These are phyloP conservation scores for Pigoraptor vietnamica DNA, from an alignment of 78 protist genomes.

Conservation along the genomic window DNA sequence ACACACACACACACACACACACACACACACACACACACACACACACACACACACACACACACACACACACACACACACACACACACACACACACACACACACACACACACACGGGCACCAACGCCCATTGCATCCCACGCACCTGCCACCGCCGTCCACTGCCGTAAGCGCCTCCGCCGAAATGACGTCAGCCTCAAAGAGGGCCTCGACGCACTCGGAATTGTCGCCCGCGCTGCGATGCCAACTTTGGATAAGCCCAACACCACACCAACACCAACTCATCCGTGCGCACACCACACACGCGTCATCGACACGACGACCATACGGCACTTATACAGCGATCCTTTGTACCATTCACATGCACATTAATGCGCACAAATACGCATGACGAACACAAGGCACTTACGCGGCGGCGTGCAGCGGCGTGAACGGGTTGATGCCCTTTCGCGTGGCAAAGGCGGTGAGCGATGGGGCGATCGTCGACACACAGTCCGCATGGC, in stretches of 20 bases:
- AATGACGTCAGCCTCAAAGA: neutral
- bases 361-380: neutral
- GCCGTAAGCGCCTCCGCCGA: neutral
- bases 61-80: too few relatives aligned
- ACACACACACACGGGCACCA: too few relatives aligned
- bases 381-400: too few relatives aligned
- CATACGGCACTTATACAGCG: neutral
- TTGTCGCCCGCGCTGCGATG: neutral
- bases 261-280: neutral
- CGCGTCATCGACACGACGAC: too few relatives aligned
- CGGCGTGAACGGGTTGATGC: neutral
- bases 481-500: neutral
- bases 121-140: too few relatives aligned
- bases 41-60: too few relatives aligned
- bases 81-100: too few relatives aligned
- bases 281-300: too few relatives aligned
- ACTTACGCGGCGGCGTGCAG: neutral
- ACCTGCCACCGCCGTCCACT: neutral
- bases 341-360: neutral
- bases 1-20: too few relatives aligned
- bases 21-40: too few relatives aligned
- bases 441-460: neutral
- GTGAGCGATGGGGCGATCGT: neutral
- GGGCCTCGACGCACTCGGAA: neutral
- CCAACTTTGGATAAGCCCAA: neutral